Base-by-base conservation (phyloP, 139 green algal genomes). In the Choricystis sp. region DNA sequence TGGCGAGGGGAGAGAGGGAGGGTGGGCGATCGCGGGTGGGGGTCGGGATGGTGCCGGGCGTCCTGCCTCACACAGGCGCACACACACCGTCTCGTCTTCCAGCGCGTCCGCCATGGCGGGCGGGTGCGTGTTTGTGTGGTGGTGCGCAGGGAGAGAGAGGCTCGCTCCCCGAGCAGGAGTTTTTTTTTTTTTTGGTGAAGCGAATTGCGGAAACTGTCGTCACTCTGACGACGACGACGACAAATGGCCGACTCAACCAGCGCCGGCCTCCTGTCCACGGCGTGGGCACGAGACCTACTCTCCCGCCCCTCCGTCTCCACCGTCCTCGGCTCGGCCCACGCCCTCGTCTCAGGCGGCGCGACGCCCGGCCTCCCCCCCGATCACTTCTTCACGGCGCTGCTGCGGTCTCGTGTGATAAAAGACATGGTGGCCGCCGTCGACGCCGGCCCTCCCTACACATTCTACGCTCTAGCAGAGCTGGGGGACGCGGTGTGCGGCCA, bases 401-500 rank as follows among this genome's bases (percentile, higher is more conserved):
- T 52, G 40, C 40, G 40, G 9, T 9, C 40, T 16, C 9, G 40
- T 14, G 48, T 75, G 20, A 4, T 75, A 1, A 26, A 56, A 29
- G 65, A 71, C 48, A 60, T 71, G 60, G 19, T 68, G 1, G 71
- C 61, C 57, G 49, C 63, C 4, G 68, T 59, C 61, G 59, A 62
- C 30, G 16, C 23, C 22, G 56, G n/a, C n/a, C n/a, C 64, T 3
- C 22, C 22, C 14, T 30, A 59, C 14, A 40, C 65, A 4, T 69
- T 68, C 24, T 52, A 67, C 58, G 67, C 71, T 19, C 28, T 76
- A 2, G 28, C 69, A 26, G 67, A 49, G 14, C 55, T 76, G 3
- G 71, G 71, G n/a, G 20, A 23, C 21, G 70, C 67, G 3, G 62
- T 76, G 3, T 72, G 66, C 52, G 71, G 71, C 55, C 66, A 72